Percentiles rank a stretch among this genome's conserved stretches.
Conservation (phyloP, 768 basidiomycete genomes). For the Pulveroboletus sp. region DNA sequence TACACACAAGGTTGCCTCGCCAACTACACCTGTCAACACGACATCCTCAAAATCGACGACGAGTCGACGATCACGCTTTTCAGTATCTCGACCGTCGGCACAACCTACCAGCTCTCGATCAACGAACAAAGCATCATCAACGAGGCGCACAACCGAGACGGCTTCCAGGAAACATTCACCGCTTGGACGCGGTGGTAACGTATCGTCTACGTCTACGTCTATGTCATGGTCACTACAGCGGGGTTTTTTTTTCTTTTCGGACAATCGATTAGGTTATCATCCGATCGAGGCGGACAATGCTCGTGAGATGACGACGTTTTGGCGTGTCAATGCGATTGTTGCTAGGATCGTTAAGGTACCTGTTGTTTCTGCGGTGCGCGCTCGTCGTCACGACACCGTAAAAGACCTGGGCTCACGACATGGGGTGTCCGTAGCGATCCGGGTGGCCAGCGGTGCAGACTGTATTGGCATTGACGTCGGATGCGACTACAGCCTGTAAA, state of each 20-base stretch:
- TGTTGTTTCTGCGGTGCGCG: neutral
- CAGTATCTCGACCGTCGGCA: conserved; percentile 47
- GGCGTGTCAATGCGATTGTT: neutral
- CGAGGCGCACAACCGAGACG: conserved; percentile 37
- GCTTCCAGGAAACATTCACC: conserved; percentile 42
- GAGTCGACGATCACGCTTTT: conserved; percentile 40
- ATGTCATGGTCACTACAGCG: neutral
- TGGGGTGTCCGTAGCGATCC: too few relatives aligned
- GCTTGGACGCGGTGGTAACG: conserved; percentile 31
- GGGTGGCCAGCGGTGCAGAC: too few relatives aligned
- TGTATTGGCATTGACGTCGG: too few relatives aligned
- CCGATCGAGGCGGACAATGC: neutral
- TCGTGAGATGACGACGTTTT: neutral
- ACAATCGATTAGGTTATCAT: neutral
- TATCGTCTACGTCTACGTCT: too few relatives aligned
- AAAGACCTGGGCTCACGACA: too few relatives aligned
- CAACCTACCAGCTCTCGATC: conserved; percentile 40
- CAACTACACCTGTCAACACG: conserved; percentile 38
- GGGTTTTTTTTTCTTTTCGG: neutral
- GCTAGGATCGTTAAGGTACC: neutral
- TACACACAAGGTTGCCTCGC: conserved; percentile 38
- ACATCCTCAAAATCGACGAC: conserved; percentile 41
- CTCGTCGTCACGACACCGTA: neutral
- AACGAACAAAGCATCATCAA: conserved; percentile 34
- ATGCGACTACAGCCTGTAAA: too few relatives aligned